Evolutionary conservation across 805 yeast genomes (phyloP), one percentile per base, ranked within the genome.

Genomic region (Saccharomycopsis sp.): DNA sequence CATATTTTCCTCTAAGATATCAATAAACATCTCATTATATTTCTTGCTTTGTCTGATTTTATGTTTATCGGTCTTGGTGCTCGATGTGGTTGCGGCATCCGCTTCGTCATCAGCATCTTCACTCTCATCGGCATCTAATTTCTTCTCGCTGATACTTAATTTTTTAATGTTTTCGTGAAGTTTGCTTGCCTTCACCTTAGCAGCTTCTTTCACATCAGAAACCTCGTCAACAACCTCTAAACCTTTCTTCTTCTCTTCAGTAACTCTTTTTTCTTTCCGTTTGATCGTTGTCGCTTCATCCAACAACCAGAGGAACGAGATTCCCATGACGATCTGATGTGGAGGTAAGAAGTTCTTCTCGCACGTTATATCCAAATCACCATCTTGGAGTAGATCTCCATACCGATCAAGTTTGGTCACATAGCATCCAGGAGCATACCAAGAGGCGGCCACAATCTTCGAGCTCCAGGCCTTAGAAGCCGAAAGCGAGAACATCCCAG

Each of bases 261-360:
- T 66, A 14, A 55, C 49, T 35, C 64, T 63, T 2, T 52, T 56
- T 42, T 57, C 64, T 1, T 56, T 60, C 3, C 56, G 57, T 12
- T 54, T 56, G 15, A 49, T 24, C 41, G 74, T 69, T 1, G 83
- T 75, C 1, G 78, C 77, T 35, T 80, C 86, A 54, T 86, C 86
- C 1, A 83, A 75, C 59, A 85, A 73, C 87, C 96, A 89, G 58
- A 89, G 66, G 56, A 94, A 78, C 0, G 88, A 97, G 64, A 92
- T 77, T 0, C 99, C 99, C 94, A 94, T 87, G 0, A 85, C 90
- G 66, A 92, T 70, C 64, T 86, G 96, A n/a, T 97, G 89, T 1
- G 75, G 84, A 0, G 92, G 89, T 64, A 92, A 73, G 63, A 74
- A 80, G 19, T 77, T 78, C 66, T 83, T 85, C 25, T 78, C 81